Evolutionary conservation across 2,329 filamentous ascomycete species (phyloP), one percentile per base, ranked within the genome.

Genomic region (Diaporthe caulivora): DNA sequence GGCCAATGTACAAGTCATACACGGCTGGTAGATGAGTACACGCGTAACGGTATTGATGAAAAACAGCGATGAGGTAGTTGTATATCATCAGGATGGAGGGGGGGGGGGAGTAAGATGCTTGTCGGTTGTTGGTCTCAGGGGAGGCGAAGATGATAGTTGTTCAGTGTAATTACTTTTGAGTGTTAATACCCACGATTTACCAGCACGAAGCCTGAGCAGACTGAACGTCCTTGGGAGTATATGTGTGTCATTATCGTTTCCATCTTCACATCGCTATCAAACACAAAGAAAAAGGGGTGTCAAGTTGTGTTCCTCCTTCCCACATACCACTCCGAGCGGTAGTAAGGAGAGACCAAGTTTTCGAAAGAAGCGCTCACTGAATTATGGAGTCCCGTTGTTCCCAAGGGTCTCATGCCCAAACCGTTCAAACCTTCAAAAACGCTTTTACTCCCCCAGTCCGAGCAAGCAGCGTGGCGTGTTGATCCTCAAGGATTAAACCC

Each of bases 281-380:
- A 11, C 15, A 26, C 9, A 21, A 53, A 21, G 24, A 34, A 51
- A 51, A 6, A 11, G 53, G 15, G 7, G 10, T 29, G 29, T 40
- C 62, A 9, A 17, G 15, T 53, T 15, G n/a, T 42, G 26, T 18
- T 7, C 13, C 57, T 42, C 57, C 2, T 60, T 21, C 15, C 37
- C 15, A 24, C 57, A 42, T 29, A 21, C 37, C 34, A 18, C 1
- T 29, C 24, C 57, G 37, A 42, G 15, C 17, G 37, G 7, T 7
- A 24, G 21, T 29, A 15, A 34, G 57, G 24, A 51, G 47, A 37
- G 31, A 15, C 15, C 29, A 11, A 64, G 24, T 13, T 51, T 49
- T 26, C 44, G 9, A 40, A 67, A 67, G 18, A 67, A 67, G 21
- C 47, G 62, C 62, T 67, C 62, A 67, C 62, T 67, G n/a, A 40